Percentiles rank a stretch among this genome's conserved stretches.
These are phyloP conservation scores for Gastrodia elata DNA, from an alignment of 106 monocot genomes.

Conservation along the genomic window DNA sequence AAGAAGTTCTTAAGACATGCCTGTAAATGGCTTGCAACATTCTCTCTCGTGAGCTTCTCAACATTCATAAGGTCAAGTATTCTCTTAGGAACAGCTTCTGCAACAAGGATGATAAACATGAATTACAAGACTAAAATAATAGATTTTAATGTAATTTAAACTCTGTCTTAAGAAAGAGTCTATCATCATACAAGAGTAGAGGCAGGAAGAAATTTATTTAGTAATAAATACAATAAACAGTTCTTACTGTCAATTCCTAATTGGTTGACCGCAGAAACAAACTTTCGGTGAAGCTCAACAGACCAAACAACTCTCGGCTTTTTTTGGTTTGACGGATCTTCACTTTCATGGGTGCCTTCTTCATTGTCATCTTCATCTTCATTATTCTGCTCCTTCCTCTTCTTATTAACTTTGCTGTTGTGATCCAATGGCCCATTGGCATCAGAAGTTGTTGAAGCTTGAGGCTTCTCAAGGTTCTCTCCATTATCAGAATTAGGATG, in stretches of 20 bases:
- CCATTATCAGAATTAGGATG: conserved; percentile 13
- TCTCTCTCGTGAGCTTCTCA: conserved; percentile 55
- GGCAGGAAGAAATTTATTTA: neutral
- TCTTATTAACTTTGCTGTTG: conserved; percentile 28
- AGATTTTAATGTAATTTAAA: neutral
- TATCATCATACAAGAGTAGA: neutral
- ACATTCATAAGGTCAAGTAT: conserved; percentile 73
- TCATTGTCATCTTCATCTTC: conserved; percentile 45
- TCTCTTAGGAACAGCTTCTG: conserved; percentile 68
- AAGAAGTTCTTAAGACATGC: conserved; percentile 10
- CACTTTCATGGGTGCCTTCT: conserved; percentile 34
- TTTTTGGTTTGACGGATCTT: conserved; percentile 49
- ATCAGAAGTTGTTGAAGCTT: conserved; percentile 6
- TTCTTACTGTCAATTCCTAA: conserved; percentile 70
- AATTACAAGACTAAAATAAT: neutral
- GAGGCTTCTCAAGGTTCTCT: conserved; percentile 16
- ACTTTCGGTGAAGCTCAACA: conserved; percentile 59
- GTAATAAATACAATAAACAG: neutral
- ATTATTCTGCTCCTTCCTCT: conserved; percentile 52
- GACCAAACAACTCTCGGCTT: conserved; percentile 84
- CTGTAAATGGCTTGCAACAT: conserved; percentile 74
- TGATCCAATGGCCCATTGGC: conserved; percentile 15
- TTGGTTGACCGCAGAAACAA: conserved; percentile 66
- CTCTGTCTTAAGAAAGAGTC: neutral
- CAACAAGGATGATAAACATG: conserved; percentile 8